phyloP scores from a whole-genome alignment of 2,329 filamentous ascomycete species.

The Aspergillus ruber region DNA sequence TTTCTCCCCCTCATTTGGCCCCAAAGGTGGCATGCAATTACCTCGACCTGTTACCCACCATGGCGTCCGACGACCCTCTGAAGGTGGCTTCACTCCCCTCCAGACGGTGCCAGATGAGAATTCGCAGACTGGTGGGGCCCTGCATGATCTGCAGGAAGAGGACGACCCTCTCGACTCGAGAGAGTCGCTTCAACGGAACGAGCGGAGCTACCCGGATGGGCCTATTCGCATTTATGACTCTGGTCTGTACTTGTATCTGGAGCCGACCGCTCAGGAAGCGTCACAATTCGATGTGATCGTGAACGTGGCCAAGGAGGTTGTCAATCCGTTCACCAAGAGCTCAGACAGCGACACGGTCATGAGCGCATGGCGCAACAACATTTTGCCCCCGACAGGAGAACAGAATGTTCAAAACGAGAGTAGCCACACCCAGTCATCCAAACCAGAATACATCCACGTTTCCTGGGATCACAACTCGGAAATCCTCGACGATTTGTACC shows the following conservation, averaged over 20 bases:
- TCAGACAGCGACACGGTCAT: conserved; percentile 34
- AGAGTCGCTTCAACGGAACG: conserved; percentile 56
- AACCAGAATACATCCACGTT: conserved; percentile 61
- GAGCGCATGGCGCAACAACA: conserved; percentile 44
- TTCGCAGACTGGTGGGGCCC: conserved; percentile 20
- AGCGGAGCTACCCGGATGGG: conserved; percentile 58
- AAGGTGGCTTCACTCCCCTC: conserved; percentile 24
- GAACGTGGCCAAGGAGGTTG: conserved; percentile 60
- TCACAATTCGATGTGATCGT: conserved; percentile 57
- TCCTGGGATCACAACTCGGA: conserved; percentile 64
- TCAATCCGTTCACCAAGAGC: conserved; percentile 48
- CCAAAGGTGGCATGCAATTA: conserved; percentile 47
- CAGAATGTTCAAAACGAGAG: conserved; percentile 18
- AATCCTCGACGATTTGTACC: conserved; percentile 56
- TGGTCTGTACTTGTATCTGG: conserved; percentile 56
- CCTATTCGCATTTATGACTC: conserved; percentile 59
- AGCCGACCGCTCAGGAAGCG: conserved; percentile 56
- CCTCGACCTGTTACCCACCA: conserved; percentile 35
- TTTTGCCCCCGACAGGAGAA: conserved; percentile 38
- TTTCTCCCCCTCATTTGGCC: conserved; percentile 46
- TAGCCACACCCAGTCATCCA: conserved; percentile 30
- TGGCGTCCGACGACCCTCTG: conserved; percentile 21
- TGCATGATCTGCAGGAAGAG: conserved; percentile 48
- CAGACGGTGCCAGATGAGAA: conserved; percentile 22
- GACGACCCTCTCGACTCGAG: conserved; percentile 41